Conservation (phyloP, 129 eudicot species). For the Centrapalus pauciflorus region DNA sequence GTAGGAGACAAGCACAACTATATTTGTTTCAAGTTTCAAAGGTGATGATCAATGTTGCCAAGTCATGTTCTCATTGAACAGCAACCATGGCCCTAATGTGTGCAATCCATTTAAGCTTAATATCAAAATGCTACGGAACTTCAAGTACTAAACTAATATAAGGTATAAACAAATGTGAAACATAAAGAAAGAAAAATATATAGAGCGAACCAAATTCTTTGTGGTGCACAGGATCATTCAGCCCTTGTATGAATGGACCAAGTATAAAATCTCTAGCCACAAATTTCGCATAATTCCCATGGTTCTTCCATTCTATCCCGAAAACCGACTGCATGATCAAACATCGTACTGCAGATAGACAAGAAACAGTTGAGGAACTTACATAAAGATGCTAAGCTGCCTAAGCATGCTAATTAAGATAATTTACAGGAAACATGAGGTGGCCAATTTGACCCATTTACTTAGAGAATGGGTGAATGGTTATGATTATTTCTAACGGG, state of each 20-base stretch:
- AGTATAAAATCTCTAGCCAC: slow-evolving; percentile 67
- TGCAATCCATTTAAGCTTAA: background rate
- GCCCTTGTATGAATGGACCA: slow-evolving; percentile 75
- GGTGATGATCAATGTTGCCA: too few species aligned
- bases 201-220: slow-evolving; percentile 81
- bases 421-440: background rate
- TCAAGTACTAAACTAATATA: too few species aligned
- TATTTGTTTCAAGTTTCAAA: too few species aligned
- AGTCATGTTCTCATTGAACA: background rate
- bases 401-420: background rate
- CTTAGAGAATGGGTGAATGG: too few species aligned
- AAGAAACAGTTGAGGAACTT: background rate
- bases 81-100: background rate
- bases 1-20: too few species aligned
- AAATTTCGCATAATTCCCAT: slow-evolving; percentile 45
- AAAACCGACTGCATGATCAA: slow-evolving; percentile 92
- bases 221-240: slow-evolving; percentile 97
- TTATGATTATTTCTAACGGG: too few species aligned
- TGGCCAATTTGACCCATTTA: too few species aligned
- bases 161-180: background rate
- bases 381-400: background rate
- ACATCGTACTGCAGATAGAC: slow-evolving; percentile 63
- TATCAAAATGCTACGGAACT: background rate
- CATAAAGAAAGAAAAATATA: background rate
- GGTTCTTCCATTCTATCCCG: slow-evolving; percentile 70